Conservation (phyloP, 768 basidiomycete genomes). For the Pholiota microspora region DNA sequence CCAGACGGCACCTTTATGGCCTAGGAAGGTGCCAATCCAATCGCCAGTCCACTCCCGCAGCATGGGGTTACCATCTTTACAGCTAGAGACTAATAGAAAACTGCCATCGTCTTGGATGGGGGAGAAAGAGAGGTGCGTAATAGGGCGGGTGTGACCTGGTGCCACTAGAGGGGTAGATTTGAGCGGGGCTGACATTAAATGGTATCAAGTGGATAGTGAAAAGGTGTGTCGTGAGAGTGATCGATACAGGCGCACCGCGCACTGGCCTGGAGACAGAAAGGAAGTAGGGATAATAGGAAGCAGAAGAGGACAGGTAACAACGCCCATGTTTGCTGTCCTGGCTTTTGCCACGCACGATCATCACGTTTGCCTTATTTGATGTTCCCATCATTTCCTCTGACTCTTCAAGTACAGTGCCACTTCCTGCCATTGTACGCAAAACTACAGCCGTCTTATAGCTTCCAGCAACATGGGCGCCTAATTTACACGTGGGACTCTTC, state of each 20-base stretch:
- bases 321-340: constrained; percentile 19
- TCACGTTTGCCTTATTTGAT: constrained; percentile 14
- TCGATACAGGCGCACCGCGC: constrained; percentile 57
- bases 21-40: constrained; percentile 94
- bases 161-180: constrained; percentile 81
- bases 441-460: background rate
- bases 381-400: constrained; percentile 6
- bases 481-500: background rate
- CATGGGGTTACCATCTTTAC: constrained; percentile 99
- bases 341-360: constrained; percentile 17
- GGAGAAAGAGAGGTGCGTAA: constrained; percentile 94
- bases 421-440: background rate
- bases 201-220: constrained; percentile 24
- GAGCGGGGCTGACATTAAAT: constrained; percentile 57
- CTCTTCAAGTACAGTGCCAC: no score
- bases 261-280: constrained; percentile 31
- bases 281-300: constrained; percentile 10
- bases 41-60: constrained; percentile 96
- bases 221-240: constrained; percentile 39
- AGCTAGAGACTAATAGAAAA: constrained; percentile 91
- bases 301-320: constrained; percentile 3
- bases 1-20: constrained; percentile 97
- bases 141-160: constrained; percentile 82
- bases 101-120: constrained; percentile 79
- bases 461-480: background rate